Conservation (phyloP, 495 filamentous ascomycete species). For the Chaetomidium leptoderma region DNA sequence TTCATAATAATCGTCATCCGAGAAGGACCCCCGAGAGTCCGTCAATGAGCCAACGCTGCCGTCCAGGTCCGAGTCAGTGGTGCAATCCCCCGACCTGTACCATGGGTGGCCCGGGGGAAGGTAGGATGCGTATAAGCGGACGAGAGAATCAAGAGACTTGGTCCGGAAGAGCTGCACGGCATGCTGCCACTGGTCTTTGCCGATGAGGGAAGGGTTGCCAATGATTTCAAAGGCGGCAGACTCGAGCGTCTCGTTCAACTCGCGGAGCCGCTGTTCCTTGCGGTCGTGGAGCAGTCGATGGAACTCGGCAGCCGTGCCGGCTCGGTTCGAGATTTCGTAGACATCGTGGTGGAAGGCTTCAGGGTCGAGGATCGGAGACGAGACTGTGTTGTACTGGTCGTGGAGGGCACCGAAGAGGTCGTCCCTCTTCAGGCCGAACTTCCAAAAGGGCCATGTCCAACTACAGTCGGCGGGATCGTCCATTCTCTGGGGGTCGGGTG, state of each 20-base stretch:
- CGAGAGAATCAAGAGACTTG: conserved; percentile 50
- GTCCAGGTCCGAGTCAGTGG: conserved; percentile 28
- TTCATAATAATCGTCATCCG: conserved; percentile 40
- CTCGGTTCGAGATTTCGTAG: conserved; percentile 43
- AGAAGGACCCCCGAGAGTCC: conserved; percentile 29
- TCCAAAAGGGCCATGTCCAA: conserved; percentile 48
- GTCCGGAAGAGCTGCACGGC: conserved; percentile 50
- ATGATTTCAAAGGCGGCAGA: conserved; percentile 50
- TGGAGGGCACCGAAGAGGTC: conserved; percentile 40
- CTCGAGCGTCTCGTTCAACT: conserved; percentile 46
- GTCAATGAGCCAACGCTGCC: conserved; percentile 26
- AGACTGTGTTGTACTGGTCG: conserved; percentile 41
- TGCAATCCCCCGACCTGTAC: conserved; percentile 25
- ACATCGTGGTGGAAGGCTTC: conserved; percentile 44
- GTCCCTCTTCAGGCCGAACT: conserved; percentile 42
- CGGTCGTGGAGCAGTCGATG: conserved; percentile 42
- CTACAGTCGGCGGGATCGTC: conserved; percentile 37
- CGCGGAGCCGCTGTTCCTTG: conserved; percentile 44
- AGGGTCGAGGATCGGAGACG: conserved; percentile 36
- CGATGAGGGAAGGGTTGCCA: conserved; percentile 47
- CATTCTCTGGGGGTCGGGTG: conserved; percentile 33
- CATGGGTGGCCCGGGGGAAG: conserved; percentile 44
- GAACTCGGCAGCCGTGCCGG: conserved; percentile 42
- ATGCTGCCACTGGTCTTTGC: conserved; percentile 48
- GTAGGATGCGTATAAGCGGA: conserved; percentile 48